phyloP scores from a whole-genome alignment of 2,329 filamentous ascomycete genomes.

The Davidsoniella neocaledoniae region DNA sequence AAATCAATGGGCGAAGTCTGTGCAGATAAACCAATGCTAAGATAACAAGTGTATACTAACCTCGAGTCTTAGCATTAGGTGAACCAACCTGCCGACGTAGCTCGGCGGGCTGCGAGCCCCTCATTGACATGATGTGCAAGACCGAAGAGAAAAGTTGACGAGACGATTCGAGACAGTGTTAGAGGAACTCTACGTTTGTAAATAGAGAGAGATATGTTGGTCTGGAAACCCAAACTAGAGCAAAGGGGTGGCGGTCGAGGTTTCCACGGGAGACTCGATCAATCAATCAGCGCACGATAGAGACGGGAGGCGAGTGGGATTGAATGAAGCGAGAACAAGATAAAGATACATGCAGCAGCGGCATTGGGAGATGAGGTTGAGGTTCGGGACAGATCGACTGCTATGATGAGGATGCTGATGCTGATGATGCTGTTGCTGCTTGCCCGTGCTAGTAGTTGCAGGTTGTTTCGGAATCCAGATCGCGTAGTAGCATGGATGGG shows the following conservation, averaged over 20 bases:
- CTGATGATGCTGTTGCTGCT: no score
- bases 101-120: conserved; percentile 22
- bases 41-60: conserved; percentile 20
- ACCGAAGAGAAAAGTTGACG: neutral
- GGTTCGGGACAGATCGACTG: no score
- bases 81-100: conserved; percentile 37
- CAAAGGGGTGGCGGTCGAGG: neutral
- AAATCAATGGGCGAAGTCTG: no score
- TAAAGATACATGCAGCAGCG: conserved; percentile 4
- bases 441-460: no score
- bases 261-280: neutral
- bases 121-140: conserved; percentile 7
- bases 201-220: neutral
- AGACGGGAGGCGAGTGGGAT: neutral
- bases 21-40: no score
- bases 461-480: no score
- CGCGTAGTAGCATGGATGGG: no score
- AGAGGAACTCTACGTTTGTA: neutral
- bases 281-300: neutral
- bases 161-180: neutral
- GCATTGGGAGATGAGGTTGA: no score
- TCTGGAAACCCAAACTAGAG: neutral
- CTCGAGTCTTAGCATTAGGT: conserved; percentile 38
- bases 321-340: neutral
- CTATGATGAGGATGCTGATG: no score